A percentile compares a stretch with the other conserved stretches of the same genome.
Conservation (phyloP, 257 asterid genomes). For the Plantago elongata region DNA sequence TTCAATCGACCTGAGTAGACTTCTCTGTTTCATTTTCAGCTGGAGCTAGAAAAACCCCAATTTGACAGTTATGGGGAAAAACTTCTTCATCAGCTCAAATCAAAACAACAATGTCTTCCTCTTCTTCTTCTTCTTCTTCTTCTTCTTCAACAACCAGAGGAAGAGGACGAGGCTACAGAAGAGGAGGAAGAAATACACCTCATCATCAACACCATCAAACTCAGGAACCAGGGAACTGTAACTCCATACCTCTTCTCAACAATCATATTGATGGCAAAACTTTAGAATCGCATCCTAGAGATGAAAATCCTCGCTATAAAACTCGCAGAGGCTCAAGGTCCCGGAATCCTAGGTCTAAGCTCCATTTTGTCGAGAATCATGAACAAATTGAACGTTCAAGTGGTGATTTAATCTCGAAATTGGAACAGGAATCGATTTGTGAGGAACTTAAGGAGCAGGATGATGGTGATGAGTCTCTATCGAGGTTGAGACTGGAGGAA, state of each 20-base stretch:
- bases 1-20: no score
- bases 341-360: conserved; percentile 10
- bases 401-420: conserved; percentile 12
- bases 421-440: conserved; percentile 10
- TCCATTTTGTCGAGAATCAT: conserved; percentile 26
- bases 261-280: conserved; percentile 9
- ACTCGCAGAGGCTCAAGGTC: conserved; percentile 23
- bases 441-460: conserved; percentile 17
- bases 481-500: conserved; percentile 12
- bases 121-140: no score
- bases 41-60: no score
- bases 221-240: conserved; percentile 10
- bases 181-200: not conserved
- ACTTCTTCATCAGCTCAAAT: no score
- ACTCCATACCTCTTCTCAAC: conserved; percentile 10
- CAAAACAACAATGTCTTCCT: no score
- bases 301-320: conserved; percentile 15
- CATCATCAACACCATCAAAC: conserved; percentile 1
- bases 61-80: no score
- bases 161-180: no score
- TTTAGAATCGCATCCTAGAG: conserved; percentile 5
- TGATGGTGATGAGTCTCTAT: conserved; percentile 17
- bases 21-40: no score
- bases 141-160: no score
- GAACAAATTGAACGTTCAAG: conserved; percentile 17